Evolutionary conservation across 371 early-diverging fungal species (phyloP), one percentile per base, ranked within the genome.

Genomic region (Mucor plumbeus): DNA sequence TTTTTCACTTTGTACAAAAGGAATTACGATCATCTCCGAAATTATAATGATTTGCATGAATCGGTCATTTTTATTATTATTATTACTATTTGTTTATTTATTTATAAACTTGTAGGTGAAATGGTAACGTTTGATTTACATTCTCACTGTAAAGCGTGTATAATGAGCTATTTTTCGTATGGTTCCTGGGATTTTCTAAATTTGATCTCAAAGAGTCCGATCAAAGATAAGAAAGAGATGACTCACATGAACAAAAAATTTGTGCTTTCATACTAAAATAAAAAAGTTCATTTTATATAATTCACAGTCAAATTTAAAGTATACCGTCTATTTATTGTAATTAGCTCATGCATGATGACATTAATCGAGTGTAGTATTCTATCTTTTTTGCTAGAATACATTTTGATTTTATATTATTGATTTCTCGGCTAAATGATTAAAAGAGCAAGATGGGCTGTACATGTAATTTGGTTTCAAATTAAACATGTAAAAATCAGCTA

Each of bases 171-270:
- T 48, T 48, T 48, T 48, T n/a, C n/a, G 15, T 19, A 21, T 48
- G 48, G 48, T 48, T 48, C 48, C 48, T 48, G 48, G 48, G 48
- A 48, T 47, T 48, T 48, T 21, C 19, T 19, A 48, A 48, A 26
- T 26, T 26, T 26, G 26, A 26, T 26, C 26, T 26, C 26, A 26
- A 17, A 48, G 21, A n/a, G 19, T 48, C 48, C 48, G 48, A 48
- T 48, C 48, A 48, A 5, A 48, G 48, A 48, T 48, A 48, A 48
- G 48, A 10, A 48, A 48, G 48, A 19, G n/a, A 48, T 48, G 48
- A 48, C 48, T 48, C 48, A 48, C 48, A 48, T 48, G 48, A 21
- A 48, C 48, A 19, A 48, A 17, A 17, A 48, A 19, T 48, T 48
- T 17, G 48, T 48, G 48, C 21, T 19, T 21, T 48, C 48, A 9